Conservation (phyloP, 2,329 filamentous ascomycete genomes). For the Neofusicoccum sp. region DNA sequence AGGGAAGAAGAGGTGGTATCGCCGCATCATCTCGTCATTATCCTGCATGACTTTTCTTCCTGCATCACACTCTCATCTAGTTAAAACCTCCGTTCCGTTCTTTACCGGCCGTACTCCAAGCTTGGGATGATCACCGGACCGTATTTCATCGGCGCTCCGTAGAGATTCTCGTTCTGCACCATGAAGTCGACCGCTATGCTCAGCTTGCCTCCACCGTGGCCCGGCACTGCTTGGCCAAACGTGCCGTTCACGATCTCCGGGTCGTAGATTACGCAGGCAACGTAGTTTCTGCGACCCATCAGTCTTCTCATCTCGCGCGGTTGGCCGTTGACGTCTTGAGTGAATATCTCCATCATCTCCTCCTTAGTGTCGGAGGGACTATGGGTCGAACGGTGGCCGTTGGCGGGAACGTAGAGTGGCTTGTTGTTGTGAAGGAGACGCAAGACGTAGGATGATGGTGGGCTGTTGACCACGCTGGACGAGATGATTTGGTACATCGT, state of each 20-base stretch:
- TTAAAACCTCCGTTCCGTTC: not conserved
- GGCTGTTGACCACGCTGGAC: constrained; percentile 87
- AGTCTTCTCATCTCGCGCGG: constrained; percentile 84
- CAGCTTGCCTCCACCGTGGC: constrained; percentile 54
- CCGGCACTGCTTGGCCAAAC: constrained; percentile 42
- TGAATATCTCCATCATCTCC: constrained; percentile 99
- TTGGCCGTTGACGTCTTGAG: constrained; percentile 84
- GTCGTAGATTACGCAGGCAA: constrained; percentile 92
- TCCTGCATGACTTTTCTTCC: not conserved
- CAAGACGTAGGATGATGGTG: constrained; percentile 81
- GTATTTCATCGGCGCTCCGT: constrained; percentile 86
- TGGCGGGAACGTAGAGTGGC: constrained; percentile 84
- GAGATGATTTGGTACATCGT: constrained; percentile 99
- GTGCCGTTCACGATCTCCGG: constrained; percentile 69
- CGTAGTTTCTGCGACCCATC: constrained; percentile 92
- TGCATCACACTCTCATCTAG: not conserved
- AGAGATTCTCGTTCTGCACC: constrained; percentile 86
- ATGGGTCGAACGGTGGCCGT: constrained; percentile 73
- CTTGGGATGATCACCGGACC: constrained; percentile 92
- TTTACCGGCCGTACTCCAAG: constrained; percentile 53
- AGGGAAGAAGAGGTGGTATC: constrained; percentile 15
- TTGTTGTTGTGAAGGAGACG: constrained; percentile 96
- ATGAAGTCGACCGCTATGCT: constrained; percentile 95
- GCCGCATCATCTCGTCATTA: constrained; percentile 4
- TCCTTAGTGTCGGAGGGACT: constrained; percentile 91